Evolutionary conservation across 495 filamentous ascomycete species (phyloP).

Genomic region (Letharia columbiana): DNA sequence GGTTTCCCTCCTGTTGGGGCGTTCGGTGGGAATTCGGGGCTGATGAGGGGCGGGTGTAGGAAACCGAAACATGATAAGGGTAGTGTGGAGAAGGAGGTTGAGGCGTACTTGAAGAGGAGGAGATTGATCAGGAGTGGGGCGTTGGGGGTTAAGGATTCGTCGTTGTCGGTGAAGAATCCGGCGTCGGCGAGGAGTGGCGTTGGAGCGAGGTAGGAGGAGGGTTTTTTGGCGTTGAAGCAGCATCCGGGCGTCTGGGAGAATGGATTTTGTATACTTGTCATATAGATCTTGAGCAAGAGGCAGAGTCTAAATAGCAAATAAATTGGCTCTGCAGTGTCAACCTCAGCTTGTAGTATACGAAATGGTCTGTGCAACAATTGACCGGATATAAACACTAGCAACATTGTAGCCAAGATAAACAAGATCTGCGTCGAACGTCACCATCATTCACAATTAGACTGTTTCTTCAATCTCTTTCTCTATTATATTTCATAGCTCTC

Average conservation of each 20-base stretch:
- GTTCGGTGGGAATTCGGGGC: slow-evolving; percentile 32
- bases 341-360: too few species aligned
- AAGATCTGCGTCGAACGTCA: too few species aligned
- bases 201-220: not conserved
- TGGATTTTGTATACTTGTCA: not conserved
- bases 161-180: slow-evolving; percentile 17
- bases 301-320: too few species aligned
- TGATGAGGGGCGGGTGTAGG: slow-evolving; percentile 29
- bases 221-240: not conserved
- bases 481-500: too few species aligned
- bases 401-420: too few species aligned
- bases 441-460: too few species aligned
- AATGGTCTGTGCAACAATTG: too few species aligned
- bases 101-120: slow-evolving; percentile 54
- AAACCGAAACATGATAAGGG: slow-evolving; percentile 60
- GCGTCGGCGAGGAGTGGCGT: slow-evolving; percentile 14
- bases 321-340: too few species aligned
- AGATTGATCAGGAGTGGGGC: slow-evolving; percentile 24
- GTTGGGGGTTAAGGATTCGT: slow-evolving; percentile 18
- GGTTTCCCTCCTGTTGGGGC: too few species aligned
- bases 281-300: too few species aligned
- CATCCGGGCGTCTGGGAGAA: not conserved
- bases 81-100: slow-evolving; percentile 62
- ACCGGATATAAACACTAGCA: too few species aligned
- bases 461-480: too few species aligned